These are phyloP conservation scores for Phytophthora capsici DNA, from an alignment of 352 stramenopile species.

Conservation along the genomic window DNA sequence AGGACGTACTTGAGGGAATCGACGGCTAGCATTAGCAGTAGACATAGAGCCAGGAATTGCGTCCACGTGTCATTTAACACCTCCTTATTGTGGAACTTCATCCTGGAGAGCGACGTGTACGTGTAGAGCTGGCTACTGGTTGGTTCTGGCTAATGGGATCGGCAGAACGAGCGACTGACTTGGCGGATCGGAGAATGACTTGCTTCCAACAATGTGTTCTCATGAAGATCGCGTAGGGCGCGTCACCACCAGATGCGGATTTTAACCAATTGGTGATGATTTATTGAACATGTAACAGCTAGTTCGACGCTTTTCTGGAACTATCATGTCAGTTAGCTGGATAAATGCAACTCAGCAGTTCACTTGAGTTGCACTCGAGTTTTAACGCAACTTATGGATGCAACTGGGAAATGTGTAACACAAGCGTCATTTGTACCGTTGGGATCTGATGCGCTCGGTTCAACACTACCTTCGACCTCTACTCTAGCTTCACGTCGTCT, in stretches of 20 bases:
- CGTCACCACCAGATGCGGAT: conserved; percentile 2
- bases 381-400: neutral
- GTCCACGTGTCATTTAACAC: conserved; percentile 86
- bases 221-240: conserved; percentile 14
- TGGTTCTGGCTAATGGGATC: neutral
- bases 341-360: too few relatives aligned
- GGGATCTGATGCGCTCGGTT: neutral
- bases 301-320: conserved; percentile 3
- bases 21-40: conserved; percentile 82
- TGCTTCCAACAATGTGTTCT: conserved; percentile 16
- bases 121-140: neutral
- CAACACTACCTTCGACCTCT: too few relatives aligned
- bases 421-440: neutral
- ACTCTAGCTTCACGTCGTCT: too few relatives aligned
- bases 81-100: conserved; percentile 82
- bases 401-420: too few relatives aligned
- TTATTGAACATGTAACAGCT: neutral
- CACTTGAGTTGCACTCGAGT: neutral
- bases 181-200: conserved; percentile 33
- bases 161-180: too few relatives aligned
- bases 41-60: conserved; percentile 77
- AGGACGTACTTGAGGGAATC: conserved; percentile 88
- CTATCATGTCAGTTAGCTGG: neutral
- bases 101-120: conserved; percentile 4
- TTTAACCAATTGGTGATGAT: neutral